A percentile compares a stretch with the other conserved stretches of the same genome.
Evolutionary conservation across 345 rosid species (phyloP).

Genomic region (Firmiana major): DNA sequence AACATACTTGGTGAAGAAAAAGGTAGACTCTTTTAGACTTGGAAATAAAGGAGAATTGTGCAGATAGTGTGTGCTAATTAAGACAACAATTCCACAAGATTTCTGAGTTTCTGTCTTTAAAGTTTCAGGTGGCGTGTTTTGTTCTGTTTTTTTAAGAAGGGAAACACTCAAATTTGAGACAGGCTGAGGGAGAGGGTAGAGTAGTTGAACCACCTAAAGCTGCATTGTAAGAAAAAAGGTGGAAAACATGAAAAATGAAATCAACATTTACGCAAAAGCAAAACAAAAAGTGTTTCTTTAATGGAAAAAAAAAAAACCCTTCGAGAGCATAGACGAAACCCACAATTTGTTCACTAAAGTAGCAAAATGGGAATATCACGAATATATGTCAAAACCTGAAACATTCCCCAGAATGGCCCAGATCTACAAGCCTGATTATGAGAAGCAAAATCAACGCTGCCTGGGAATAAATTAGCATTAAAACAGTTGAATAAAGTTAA

Average conservation of each 20-base stretch:
- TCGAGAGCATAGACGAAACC: background rate
- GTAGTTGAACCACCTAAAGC: conserved; percentile 29
- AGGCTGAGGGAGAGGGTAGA: background rate
- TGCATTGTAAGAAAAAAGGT: background rate
- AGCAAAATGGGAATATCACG: background rate
- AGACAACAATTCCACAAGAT: background rate
- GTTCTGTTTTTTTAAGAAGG: background rate
- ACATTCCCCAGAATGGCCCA: background rate
- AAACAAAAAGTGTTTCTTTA: background rate
- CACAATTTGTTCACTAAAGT: background rate
- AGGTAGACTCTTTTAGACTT: background rate
- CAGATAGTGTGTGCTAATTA: background rate
- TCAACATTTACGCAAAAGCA: background rate
- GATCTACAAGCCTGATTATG: conserved; percentile 20
- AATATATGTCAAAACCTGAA: background rate
- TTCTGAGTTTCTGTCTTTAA: background rate
- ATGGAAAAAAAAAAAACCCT: background rate
- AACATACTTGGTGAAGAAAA: background rate
- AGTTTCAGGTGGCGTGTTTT: background rate
- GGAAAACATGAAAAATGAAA: conserved; percentile 2
- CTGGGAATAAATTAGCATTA: too few species aligned
- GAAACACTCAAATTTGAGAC: background rate
- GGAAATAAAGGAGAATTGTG: background rate
- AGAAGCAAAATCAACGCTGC: background rate
- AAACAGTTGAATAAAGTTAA: background rate